Evolutionary conservation across 352 stramenopile species (phyloP), one percentile per base, ranked within the genome.

Genomic region (Phytophthora pinifolia): DNA sequence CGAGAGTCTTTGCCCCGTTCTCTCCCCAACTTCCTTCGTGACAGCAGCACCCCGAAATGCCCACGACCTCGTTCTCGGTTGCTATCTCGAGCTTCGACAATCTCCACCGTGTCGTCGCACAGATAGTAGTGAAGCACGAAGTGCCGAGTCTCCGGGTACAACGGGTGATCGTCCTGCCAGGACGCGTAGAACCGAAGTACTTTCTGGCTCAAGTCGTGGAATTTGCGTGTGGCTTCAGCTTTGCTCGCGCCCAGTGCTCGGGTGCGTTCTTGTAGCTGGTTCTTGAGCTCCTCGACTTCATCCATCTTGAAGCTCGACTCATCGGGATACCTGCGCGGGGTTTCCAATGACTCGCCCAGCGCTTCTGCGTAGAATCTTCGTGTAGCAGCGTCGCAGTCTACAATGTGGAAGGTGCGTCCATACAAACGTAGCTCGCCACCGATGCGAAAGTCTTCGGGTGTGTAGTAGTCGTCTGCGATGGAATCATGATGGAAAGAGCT

Each of bases 61-160:
- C 76, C 79, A 30, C 73, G 58, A 39, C 68, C 67, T 65, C 72
- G 49, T 70, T 71, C 73, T 10, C 86, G 67, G 15, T 75, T 70
- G 9, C 64, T 43, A 36, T 79, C 33, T 20, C 84, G 63, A 6
- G 75, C 69, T 70, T 98, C 90, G 14, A 94, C 70, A 2, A 98
- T 68, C 65, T 97, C 90, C 6, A 98, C 57, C 13, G 88, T 97
- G 55, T 98, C 90, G 70, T 98, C 90, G 20, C 72, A 67, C 44
- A 98, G 53, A 62, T 96, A 98, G 65, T 96, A 98, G 63, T 97
- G 87, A 18, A 98, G 55, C 18, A 95, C 79, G 61, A 96, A 98
- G 33, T 76, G 68, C 14, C 84, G 73, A 56, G 78, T 96, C 43
- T 96, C 88, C 13, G 92, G 88, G 52, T 97, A 96, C 45, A 96